These are phyloP conservation scores for Alternaria arbusti DNA, from an alignment of 2,329 filamentous ascomycete species.

Conservation along the genomic window DNA sequence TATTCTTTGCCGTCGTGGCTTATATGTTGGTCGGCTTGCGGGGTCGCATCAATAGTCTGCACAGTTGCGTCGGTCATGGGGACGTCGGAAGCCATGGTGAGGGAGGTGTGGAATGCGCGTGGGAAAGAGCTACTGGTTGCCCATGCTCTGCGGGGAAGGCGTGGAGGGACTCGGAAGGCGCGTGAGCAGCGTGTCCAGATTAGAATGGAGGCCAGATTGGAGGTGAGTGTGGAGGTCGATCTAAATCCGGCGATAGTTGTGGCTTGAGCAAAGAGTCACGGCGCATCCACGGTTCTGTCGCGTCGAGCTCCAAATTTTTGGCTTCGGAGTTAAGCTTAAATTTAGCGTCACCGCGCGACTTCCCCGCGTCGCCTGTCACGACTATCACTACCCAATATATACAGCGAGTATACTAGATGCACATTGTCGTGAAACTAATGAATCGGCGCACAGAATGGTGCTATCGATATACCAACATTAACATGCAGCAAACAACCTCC, in stretches of 20 bases:
- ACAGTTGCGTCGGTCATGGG: slow-evolving; percentile 16
- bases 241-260: background rate
- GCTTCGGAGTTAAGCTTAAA: slow-evolving; percentile 37
- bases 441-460: background rate
- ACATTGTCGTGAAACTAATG: background rate
- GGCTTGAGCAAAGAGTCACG: slow-evolving; percentile 1
- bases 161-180: slow-evolving; percentile 25
- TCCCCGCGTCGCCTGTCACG: slow-evolving; percentile 7
- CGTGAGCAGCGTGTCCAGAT: slow-evolving; percentile 24
- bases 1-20: slow-evolving; percentile 61
- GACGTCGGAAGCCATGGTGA: slow-evolving; percentile 23
- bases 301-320: slow-evolving; percentile 34
- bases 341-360: slow-evolving; percentile 32
- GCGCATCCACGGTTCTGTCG: slow-evolving; percentile 7
- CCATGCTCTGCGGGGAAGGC: slow-evolving; percentile 27
- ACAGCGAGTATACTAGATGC: background rate
- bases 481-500: background rate
- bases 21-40: slow-evolving; percentile 40
- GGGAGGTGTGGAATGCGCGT: slow-evolving; percentile 26
- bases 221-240: background rate
- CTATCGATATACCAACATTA: background rate
- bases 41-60: slow-evolving; percentile 36
- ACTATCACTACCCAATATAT: background rate
- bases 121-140: slow-evolving; percentile 31
- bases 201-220: slow-evolving; percentile 29